Base-by-base conservation (phyloP, 31 red algal genomes). In the Odonthalia washingtoniensis region DNA sequence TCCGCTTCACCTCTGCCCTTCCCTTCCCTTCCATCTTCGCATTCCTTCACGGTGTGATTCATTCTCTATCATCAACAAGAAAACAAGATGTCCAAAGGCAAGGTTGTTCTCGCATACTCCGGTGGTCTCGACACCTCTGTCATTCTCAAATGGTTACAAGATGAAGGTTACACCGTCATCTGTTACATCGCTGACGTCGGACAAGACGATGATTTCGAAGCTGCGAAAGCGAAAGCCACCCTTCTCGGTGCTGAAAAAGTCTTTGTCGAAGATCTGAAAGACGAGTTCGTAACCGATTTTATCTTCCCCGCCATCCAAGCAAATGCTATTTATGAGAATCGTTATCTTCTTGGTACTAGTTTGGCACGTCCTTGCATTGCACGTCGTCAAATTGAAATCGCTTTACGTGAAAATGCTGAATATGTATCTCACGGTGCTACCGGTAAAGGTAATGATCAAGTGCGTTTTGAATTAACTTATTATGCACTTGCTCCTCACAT, bases 361-460 rank as follows among this genome's bases (percentile, higher is more conserved):
- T 49, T 98, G 63, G 97, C 97, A 34, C 90, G 97, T 34, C 97
- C 97, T 17, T 98, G 97, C 89, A 98, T 98, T 49, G 94, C 97
- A 30, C 83, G 88, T 41, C 72, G 91, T 27, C 94, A 96, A 80
- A 81, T 98, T 18, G 82, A 96, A 72, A 94, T 98, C 34, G 97
- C 97, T 1, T 42, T 89, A 6, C 37, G 73, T 4, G 97, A 98
- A 70, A 39, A 70, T 38, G 97, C 97, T 12, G 52, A 91, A 69
- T 98, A 88, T 69, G 97, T 98, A 4, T 77, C 94, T 62, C 97
- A 98, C 76, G 97, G 97, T 49, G 97, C 97, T 35, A 98, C 97
- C 2, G 97, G 93, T n/a, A 98, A 98, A 80, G 97, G 97, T 31
- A 98, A 98, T 74, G 97, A 98, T 79, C 97, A 98, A 80, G 97